Base-by-base conservation (phyloP, 148 eudicot genomes). In the Cornus florida region DNA sequence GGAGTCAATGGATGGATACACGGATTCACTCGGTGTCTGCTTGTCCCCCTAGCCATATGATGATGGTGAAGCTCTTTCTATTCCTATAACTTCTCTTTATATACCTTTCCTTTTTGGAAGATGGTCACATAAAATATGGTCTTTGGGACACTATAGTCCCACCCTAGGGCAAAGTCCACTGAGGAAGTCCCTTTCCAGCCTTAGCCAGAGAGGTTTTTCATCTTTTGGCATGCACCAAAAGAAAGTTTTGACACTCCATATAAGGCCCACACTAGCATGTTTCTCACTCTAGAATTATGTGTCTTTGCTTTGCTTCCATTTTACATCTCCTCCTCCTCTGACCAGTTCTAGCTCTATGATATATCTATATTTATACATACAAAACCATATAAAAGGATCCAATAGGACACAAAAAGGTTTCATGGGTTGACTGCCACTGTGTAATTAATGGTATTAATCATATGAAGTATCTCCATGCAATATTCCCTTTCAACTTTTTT, bases 301-400 rank as follows among this genome's bases (percentile, higher is more conserved):
- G 68, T 70, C 16, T 78, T 1, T 28, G 28, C 85, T 86, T 86
- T 86, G 88, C 88, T 86, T 86, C 83, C 77, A 80, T 82, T 82
- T 80, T 77, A 82, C 85, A 38, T 74, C 77, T 82, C 73, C 50
- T 70, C 65, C 69, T 79, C 67, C 35, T 28, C 28, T 28, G 28
- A 28, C 28, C 74, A 62, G 17, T 10, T 46, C 70, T 64, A 81
- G 20, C 80, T 28, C 75, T 38, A 67, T 71, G 60, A 14, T 23
- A 28, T 28, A 28, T 16, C 23, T 28, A 41, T 50, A 57, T 67
- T 50, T 69, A 78, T 70, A 53, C 22, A 50, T 77, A 39, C 23
- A 8, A 35, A 35, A 35, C 5, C 38, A 35, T 35, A 35, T 35
- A 35, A 35, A 35, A 35, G 38, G 38, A 35, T 35, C 38, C 38